Conservation (phyloP, 441 rosid species). For the Aleurites moluccanus region DNA sequence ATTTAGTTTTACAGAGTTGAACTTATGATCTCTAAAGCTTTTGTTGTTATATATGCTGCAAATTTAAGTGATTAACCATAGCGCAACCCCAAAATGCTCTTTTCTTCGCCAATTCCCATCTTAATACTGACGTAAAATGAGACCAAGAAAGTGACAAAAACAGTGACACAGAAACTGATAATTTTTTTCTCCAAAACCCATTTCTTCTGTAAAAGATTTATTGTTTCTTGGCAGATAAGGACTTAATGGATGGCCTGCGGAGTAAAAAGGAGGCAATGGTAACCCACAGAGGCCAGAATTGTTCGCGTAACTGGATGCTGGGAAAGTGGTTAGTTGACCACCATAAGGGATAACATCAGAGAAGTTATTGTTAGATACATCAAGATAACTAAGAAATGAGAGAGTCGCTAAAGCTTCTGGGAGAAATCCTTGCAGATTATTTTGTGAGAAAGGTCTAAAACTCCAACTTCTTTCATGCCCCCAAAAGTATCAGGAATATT, state of each 20-base stretch:
- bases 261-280: constrained; percentile 67
- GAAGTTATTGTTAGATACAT: constrained; percentile 85
- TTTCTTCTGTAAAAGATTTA: constrained; percentile 46
- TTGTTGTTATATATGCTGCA: too few species aligned
- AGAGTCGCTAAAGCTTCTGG: constrained; percentile 74
- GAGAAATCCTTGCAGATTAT: constrained; percentile 59
- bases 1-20: too few species aligned
- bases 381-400: constrained; percentile 84
- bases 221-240: constrained; percentile 30
- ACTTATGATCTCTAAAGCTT: too few species aligned
- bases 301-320: constrained; percentile 65
- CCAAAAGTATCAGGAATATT: constrained; percentile 76
- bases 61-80: not conserved
- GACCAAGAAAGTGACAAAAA: not conserved
- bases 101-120: not conserved
- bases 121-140: not conserved
- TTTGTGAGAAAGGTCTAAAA: constrained; percentile 84
- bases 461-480: constrained; percentile 68
- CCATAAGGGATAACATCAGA: constrained; percentile 76
- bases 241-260: constrained; percentile 31
- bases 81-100: not conserved
- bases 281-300: constrained; percentile 93
- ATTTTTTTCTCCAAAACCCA: constrained; percentile 62
- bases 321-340: constrained; percentile 86
- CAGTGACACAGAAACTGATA: constrained; percentile 20